Base-by-base conservation (phyloP, 495 filamentous ascomycete genomes). In the Platismatia glauca region DNA sequence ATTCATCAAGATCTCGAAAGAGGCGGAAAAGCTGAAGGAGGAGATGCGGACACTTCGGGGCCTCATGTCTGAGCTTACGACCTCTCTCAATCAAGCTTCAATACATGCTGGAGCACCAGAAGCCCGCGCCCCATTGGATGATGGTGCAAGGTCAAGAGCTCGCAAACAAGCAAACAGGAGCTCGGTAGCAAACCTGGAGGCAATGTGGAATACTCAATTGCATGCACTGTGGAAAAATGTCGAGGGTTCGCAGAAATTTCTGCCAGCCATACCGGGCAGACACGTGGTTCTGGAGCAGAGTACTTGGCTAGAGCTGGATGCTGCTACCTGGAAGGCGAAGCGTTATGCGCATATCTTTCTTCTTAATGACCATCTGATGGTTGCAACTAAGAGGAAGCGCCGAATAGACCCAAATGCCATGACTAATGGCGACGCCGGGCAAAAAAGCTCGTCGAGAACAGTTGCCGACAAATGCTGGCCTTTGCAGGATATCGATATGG, bases 1-100 rank as follows among this genome's bases (percentile, higher is more conserved):
- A 69, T 99, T 99, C 74, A 96, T 99, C 78, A 93, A 95, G 69
- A 97, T 99, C 74, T 96, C 90, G 73, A 94, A 96, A 76, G 95
- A 99, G 74, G 95, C 95, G 4, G 94, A 99, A 69, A 96, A 96
- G 74, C 82, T 99, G 58, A 97, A 96, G 71, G 83, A 86, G 53
- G 94, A 99, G 73, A 97, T 99, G 93, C 84, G 91, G 29, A 86
- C 88, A 3, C 84, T 99, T 6, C 82, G 89, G 24, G 86, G 86
- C 52, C 79, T 97, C 50, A 95, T 97, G 84, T 86, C 89, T 31
- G 94, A 99, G 64, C 80, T 99, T 13, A 91, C 88, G 7, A 86
- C 83, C 13, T 86, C 90, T 0, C 75, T 97, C 11, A 83, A 88
- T 11, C 85, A 90, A 60, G 84, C 89, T 6, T 84, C 88, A 16